Base-by-base conservation (phyloP, 2,329 filamentous ascomycete species). In the Tolypocladium sp. region DNA sequence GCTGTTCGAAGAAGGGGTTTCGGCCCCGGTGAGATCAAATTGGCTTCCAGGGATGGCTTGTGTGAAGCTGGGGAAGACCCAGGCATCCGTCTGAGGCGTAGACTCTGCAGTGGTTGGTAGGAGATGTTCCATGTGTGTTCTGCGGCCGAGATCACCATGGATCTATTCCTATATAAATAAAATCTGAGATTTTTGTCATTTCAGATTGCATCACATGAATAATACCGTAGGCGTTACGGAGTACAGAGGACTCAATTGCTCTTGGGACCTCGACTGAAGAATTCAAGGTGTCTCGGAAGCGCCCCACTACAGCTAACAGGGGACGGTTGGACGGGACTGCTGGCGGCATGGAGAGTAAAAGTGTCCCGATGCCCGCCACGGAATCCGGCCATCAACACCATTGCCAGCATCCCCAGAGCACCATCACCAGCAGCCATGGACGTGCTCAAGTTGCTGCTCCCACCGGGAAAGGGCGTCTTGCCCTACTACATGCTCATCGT, bases 401-500 rank as follows among this genome's bases (percentile, higher is more conserved):
- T 15, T 10, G 20, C 20, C 49, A 37, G 49, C 49, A 22, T 35
- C 49, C 22, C 40, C 17, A 5, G 25, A 25, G 49, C 30, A 10
- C 17, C 12, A 37, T 7, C 25, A 30, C 5, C 42, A 35, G 41
- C 44, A 41, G 55, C 55, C 57, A 82, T 84, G 79, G 79, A 81
- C 41, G 61, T 71, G 2, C 46, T 83, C 58, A 70, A 74, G 59
- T 67, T 72, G 27, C 72, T 77, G 54, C 77, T 82, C 33, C 81
- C 82, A 4, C 69, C 71, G 2, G 75, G 77, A 55, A 77, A 83
- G 67, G 83, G 83, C 61, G 74, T 81, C 61, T 66, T 86, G 59
- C 83, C 83, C 30, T 84, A 83, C 65, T 85, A 84, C 67, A 82
- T 86, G 71, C 73, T 84, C 58, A 67, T 82, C 55, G 82, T 85